These are phyloP conservation scores for Urochloa ruziziensis DNA, from an alignment of 176 grass and related monocot genomes.

Conservation along the genomic window DNA sequence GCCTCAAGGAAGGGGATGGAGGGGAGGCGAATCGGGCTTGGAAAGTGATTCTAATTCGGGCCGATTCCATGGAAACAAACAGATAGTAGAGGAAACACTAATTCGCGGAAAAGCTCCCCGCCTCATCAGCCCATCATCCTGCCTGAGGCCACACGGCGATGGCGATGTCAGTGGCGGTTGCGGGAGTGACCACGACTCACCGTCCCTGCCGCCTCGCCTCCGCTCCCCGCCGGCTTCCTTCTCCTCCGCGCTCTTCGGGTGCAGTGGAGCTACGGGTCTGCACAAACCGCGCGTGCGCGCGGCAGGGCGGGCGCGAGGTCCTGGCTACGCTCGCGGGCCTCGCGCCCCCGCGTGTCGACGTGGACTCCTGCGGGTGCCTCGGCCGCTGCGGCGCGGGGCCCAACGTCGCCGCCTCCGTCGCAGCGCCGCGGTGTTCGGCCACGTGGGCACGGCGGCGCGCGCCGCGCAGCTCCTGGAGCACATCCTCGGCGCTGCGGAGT, in stretches of 20 bases:
- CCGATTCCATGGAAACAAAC: no score
- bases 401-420: conserved; percentile 52
- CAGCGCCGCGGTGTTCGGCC: conserved; percentile 35
- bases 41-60: no score
- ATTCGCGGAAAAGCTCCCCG: not conserved
- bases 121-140: not conserved
- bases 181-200: not conserved
- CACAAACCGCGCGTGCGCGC: conserved; percentile 82
- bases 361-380: conserved; percentile 75
- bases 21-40: no score
- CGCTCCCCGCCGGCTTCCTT: not conserved
- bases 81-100: no score
- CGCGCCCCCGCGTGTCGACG: conserved; percentile 55
- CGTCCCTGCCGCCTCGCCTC: not conserved
- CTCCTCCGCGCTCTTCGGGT: not conserved
- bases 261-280: conserved; percentile 62
- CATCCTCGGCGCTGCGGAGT: conserved; percentile 47
- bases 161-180: not conserved
- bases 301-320: conserved; percentile 72
- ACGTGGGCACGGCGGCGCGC: conserved; percentile 66
- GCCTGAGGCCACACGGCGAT: not conserved
- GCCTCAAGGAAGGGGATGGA: no score
- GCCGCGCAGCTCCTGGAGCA: conserved; percentile 61
- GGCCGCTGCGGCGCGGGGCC: conserved; percentile 78
- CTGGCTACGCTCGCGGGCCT: conserved; percentile 61